Conservation (phyloP, 2,329 filamentous ascomycete genomes). For the Talaromyces sp. region DNA sequence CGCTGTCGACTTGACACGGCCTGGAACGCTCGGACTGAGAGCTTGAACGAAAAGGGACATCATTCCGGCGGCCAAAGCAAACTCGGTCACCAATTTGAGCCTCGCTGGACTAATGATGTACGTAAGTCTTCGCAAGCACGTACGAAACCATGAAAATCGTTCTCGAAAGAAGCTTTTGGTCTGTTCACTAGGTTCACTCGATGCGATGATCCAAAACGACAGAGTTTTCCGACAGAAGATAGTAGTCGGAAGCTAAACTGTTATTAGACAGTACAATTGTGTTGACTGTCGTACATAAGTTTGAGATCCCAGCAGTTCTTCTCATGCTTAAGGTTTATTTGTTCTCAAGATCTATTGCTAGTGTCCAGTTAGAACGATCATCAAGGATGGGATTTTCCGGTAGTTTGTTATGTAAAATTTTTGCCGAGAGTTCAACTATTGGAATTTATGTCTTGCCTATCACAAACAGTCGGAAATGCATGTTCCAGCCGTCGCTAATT, state of each 20-base stretch:
- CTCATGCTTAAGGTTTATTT: background rate
- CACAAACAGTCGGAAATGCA: background rate
- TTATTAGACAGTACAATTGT: background rate
- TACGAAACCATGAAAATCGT: background rate
- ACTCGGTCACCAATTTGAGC: background rate
- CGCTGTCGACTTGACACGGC: slow-evolving; percentile 14
- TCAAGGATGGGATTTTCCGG: background rate
- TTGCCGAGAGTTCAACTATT: background rate
- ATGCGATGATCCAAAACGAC: background rate
- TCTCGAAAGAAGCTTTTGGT: background rate
- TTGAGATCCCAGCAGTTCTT: background rate
- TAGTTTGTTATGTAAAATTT: background rate
- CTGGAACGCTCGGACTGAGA: slow-evolving; percentile 1
- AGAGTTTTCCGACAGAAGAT: background rate
- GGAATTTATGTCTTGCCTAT: background rate
- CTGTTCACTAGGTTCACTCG: background rate
- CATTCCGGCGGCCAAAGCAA: background rate
- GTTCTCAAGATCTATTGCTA: background rate
- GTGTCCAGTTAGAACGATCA: background rate
- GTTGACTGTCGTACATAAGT: background rate
- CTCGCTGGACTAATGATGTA: background rate
- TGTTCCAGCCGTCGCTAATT: background rate
- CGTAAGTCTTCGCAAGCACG: background rate
- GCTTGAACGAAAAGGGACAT: background rate
- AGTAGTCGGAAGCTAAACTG: background rate